These are phyloP conservation scores for Mucor saturninus DNA, from an alignment of 371 early-diverging fungal genomes.

Conservation along the genomic window DNA sequence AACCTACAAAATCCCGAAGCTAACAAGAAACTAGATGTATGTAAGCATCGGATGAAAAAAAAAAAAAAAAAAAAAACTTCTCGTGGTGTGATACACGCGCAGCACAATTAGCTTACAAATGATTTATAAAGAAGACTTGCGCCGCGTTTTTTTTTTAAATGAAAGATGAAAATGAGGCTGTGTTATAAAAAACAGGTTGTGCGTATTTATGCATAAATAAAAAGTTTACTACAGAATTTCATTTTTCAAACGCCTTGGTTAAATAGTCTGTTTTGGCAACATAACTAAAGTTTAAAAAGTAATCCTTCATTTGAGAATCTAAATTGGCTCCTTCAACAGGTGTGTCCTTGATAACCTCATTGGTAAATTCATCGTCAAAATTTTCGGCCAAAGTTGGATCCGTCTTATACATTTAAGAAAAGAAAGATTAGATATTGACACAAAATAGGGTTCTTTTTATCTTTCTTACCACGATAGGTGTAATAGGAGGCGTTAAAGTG, in stretches of 20 bases:
- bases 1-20: background rate
- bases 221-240: background rate
- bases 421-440: background rate
- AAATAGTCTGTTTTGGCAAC: slow-evolving; percentile 38
- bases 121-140: background rate
- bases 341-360: slow-evolving; percentile 45
- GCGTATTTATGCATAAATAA: background rate
- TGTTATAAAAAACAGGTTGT: background rate
- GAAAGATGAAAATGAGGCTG: too few species aligned
- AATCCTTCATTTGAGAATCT: slow-evolving; percentile 42
- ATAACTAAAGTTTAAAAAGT: slow-evolving; percentile 52
- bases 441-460: background rate
- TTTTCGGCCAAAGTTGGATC: slow-evolving; percentile 54
- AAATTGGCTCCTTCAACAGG: slow-evolving; percentile 34
- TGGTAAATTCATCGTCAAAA: slow-evolving; percentile 53
- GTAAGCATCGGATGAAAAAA: too few species aligned
- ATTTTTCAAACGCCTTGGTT: slow-evolving; percentile 17
- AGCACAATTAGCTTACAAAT: background rate
- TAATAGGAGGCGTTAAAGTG: slow-evolving; percentile 75
- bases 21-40: too few species aligned
- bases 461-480: slow-evolving; percentile 67
- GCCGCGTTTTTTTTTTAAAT: background rate
- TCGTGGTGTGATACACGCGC: too few species aligned
- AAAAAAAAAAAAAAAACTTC: too few species aligned
- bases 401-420: slow-evolving; percentile 30